Evolutionary conservation across 768 basidiomycete genomes (phyloP).

Genomic region (Calocybe indica): DNA sequence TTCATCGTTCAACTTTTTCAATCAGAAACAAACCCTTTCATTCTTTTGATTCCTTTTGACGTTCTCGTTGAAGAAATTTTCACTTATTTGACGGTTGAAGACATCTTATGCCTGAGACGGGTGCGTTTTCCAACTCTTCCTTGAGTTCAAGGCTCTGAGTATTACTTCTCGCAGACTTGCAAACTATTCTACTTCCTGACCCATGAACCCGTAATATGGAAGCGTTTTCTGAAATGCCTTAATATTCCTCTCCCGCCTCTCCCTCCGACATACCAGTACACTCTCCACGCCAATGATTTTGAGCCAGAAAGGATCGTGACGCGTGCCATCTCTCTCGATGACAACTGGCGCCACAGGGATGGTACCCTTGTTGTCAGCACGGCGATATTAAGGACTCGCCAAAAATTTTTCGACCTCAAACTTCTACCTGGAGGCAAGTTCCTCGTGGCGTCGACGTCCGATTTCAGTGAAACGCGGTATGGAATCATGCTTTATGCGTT

Average conservation of each 20-base stretch:
- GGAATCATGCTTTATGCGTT: constrained; percentile 49
- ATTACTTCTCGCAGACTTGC: constrained; percentile 38
- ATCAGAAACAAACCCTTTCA: constrained; percentile 2
- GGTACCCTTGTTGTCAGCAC: constrained; percentile 25
- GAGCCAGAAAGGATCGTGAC: constrained; percentile 56
- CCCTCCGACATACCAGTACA: constrained; percentile 51
- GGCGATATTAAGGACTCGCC: constrained; percentile 20
- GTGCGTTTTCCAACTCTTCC: constrained; percentile 18
- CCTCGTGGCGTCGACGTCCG: constrained; percentile 53
- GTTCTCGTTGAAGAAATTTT: constrained; percentile 39
- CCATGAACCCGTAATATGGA: constrained; percentile 67
- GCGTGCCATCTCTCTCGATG: constrained; percentile 53
- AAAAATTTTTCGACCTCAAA: constrained; percentile 44
- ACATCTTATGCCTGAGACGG: constrained; percentile 39
- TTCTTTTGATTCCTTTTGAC: constrained; percentile 31
- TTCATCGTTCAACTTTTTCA: no score
- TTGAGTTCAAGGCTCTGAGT: neutral
- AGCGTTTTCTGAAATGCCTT: constrained; percentile 49
- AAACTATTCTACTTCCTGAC: constrained; percentile 57
- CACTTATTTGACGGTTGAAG: constrained; percentile 35
- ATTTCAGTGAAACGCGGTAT: constrained; percentile 36
- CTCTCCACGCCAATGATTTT: constrained; percentile 26
- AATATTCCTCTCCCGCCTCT: constrained; percentile 54
- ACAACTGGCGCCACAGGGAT: constrained; percentile 45
- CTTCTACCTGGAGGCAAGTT: constrained; percentile 65